phyloP scores from a whole-genome alignment of 371 early-diverging fungal species.

The Capniomyces stellatus region DNA sequence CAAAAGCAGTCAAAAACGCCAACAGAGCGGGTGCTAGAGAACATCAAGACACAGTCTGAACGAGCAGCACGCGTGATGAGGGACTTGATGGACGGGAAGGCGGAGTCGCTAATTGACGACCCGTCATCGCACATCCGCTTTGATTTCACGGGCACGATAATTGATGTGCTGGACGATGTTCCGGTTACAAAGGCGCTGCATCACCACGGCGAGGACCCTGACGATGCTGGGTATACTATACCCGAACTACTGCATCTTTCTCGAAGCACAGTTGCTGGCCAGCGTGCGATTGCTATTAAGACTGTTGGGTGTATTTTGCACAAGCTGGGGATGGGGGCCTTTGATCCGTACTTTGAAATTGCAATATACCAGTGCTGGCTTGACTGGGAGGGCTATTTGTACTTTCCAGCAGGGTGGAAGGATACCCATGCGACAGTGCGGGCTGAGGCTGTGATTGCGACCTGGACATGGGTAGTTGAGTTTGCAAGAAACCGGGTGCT shows the following conservation, averaged over 20 bases:
- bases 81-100: neutral
- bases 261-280: conserved; percentile 65
- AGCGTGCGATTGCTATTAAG: conserved; percentile 51
- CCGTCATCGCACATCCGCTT: conserved; percentile 34
- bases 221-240: conserved; percentile 69
- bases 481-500: neutral
- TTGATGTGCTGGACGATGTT: conserved; percentile 31
- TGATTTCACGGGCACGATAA: conserved; percentile 50
- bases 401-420: conserved; percentile 9
- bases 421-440: conserved; percentile 15
- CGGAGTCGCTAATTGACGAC: conserved; percentile 7
- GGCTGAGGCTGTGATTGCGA: conserved; percentile 7
- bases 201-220: conserved; percentile 76
- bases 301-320: conserved; percentile 39
- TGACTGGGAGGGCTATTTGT: conserved; percentile 23
- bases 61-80: conserved; percentile 3
- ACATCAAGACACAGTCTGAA: conserved; percentile 5
- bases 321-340: conserved; percentile 27
- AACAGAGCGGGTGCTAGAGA: conserved; percentile 14
- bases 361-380: conserved; percentile 14
- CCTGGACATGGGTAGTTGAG: conserved; percentile 23
- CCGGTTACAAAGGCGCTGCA: conserved; percentile 54
- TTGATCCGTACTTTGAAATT: conserved; percentile 8
- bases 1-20: conserved; percentile 22
- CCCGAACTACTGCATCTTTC: conserved; percentile 60